phyloP scores from a whole-genome alignment of 192 early-diverging fungal species.

The Entophlyctis luteolus region DNA sequence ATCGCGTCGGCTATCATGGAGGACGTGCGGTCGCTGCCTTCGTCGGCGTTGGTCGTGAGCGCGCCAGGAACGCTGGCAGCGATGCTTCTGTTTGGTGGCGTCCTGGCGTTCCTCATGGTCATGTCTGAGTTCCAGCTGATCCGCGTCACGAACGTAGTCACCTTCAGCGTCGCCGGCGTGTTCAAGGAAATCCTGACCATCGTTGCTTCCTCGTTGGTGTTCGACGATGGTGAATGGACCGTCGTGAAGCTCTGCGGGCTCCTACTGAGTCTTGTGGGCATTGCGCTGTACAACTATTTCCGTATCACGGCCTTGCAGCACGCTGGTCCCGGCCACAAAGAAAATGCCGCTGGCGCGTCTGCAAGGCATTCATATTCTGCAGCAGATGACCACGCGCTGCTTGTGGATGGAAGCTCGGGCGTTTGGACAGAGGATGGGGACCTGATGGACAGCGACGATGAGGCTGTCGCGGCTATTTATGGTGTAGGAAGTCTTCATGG shows the following conservation, averaged over 20 bases:
- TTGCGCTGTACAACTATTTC: conserved; percentile 60
- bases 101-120: conserved; percentile 84
- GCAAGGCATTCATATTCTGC: not conserved
- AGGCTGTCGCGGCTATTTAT: conserved; percentile 4
- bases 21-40: conserved; percentile 33
- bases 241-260: conserved; percentile 71
- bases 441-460: not conserved
- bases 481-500: not conserved
- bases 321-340: not conserved
- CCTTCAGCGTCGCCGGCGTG: conserved; percentile 83
- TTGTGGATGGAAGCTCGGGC: not conserved
- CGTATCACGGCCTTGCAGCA: conserved; percentile 23
- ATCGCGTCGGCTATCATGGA: conserved; percentile 63
- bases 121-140: conserved; percentile 82
- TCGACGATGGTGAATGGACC: conserved; percentile 74
- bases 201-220: conserved; percentile 64
- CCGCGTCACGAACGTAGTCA: conserved; percentile 75
- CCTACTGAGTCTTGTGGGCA: conserved; percentile 76
- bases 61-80: conserved; percentile 41
- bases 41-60: not conserved
- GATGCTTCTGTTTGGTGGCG: conserved; percentile 70
- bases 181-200: conserved; percentile 83
- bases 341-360: not conserved
- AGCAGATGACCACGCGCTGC: not conserved
- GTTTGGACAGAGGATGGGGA: not conserved